phyloP scores from a whole-genome alignment of 768 basidiomycete genomes.

The Amanita pallidorosea region DNA sequence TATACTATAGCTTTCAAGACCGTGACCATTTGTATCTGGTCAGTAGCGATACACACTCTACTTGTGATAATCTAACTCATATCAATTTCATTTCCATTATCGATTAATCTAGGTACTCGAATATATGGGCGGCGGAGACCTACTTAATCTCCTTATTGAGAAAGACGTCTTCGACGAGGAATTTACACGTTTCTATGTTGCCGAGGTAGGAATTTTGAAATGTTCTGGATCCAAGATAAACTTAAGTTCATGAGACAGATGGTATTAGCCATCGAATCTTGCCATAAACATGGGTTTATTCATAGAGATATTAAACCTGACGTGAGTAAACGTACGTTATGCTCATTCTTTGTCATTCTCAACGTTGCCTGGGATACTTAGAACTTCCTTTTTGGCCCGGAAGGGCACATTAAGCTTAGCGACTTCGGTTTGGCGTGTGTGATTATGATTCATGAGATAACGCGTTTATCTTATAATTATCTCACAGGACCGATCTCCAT shows the following conservation, averaged over 20 bases:
- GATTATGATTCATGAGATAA: constrained; percentile 9
- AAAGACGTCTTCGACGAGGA: constrained; percentile 84
- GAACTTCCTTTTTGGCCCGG: constrained; percentile 93
- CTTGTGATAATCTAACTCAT: constrained; percentile 24
- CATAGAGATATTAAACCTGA: constrained; percentile 98
- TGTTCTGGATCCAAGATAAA: constrained; percentile 10
- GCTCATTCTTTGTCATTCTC: constrained; percentile 11
- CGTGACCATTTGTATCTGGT: constrained; percentile 92
- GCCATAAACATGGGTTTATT: constrained; percentile 92
- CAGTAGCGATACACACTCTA: constrained; percentile 18
- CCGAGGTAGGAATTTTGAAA: constrained; percentile 49
- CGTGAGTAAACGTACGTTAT: constrained; percentile 31
- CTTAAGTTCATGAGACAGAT: constrained; percentile 39
- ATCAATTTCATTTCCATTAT: constrained; percentile 38
- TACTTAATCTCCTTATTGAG: constrained; percentile 92
- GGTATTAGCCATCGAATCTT: constrained; percentile 88
- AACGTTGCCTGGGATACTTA: constrained; percentile 20
- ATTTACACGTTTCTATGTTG: constrained; percentile 88
- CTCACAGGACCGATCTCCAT: constrained; percentile 73
- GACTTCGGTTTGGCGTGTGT: constrained; percentile 95
- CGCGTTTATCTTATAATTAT: constrained; percentile 10
- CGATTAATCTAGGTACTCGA: constrained; percentile 60
- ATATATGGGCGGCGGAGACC: constrained; percentile 95
- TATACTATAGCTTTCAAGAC: constrained; percentile 94
- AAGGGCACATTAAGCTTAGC: constrained; percentile 89